Percentiles rank a stretch among this genome's conserved stretches.
These are phyloP conservation scores for Xerocomellus dryophilus DNA, from an alignment of 768 basidiomycete genomes.

Conservation along the genomic window DNA sequence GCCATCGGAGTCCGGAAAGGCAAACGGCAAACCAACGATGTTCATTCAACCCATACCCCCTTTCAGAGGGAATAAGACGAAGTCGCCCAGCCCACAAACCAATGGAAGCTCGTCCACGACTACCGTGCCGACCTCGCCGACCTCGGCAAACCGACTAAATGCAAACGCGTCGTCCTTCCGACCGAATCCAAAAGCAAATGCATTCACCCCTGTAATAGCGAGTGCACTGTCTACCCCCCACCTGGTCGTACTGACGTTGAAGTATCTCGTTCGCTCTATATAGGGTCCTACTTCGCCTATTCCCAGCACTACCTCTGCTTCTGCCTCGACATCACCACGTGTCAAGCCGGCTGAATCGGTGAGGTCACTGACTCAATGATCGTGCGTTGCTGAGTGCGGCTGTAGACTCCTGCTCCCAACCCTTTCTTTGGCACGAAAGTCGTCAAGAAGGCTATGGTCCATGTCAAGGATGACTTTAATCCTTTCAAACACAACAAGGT, in stretches of 20 bases:
- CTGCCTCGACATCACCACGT: slow-evolving; percentile 60
- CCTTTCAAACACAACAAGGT: slow-evolving; percentile 90
- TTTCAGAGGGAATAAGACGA: slow-evolving; percentile 65
- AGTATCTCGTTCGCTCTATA: slow-evolving; percentile 10
- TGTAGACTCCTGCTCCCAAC: slow-evolving; percentile 53
- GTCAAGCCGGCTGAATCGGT: slow-evolving; percentile 56
- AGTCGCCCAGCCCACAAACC: slow-evolving; percentile 30
- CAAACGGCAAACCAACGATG: slow-evolving; percentile 59
- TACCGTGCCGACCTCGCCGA: slow-evolving; percentile 50
- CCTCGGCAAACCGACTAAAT: slow-evolving; percentile 65
- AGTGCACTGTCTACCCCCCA: slow-evolving; percentile 6
- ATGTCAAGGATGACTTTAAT: slow-evolving; percentile 96
- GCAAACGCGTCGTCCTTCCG: slow-evolving; percentile 90
- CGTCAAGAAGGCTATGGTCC: slow-evolving; percentile 74
- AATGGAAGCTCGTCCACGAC: slow-evolving; percentile 33
- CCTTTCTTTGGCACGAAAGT: slow-evolving; percentile 86
- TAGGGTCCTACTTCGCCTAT: slow-evolving; percentile 50
- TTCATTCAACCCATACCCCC: slow-evolving; percentile 88
- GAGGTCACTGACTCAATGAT: slow-evolving; percentile 10
- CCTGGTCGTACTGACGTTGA: slow-evolving; percentile 18
- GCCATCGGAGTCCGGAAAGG: no score
- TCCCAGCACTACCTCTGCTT: slow-evolving; percentile 38
- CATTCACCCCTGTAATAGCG: slow-evolving; percentile 63
- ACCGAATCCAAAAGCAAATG: slow-evolving; percentile 76
- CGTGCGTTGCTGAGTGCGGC: slow-evolving; percentile 10